Conservation (phyloP, 352 stramenopile species). For the Phytophthora pini region DNA sequence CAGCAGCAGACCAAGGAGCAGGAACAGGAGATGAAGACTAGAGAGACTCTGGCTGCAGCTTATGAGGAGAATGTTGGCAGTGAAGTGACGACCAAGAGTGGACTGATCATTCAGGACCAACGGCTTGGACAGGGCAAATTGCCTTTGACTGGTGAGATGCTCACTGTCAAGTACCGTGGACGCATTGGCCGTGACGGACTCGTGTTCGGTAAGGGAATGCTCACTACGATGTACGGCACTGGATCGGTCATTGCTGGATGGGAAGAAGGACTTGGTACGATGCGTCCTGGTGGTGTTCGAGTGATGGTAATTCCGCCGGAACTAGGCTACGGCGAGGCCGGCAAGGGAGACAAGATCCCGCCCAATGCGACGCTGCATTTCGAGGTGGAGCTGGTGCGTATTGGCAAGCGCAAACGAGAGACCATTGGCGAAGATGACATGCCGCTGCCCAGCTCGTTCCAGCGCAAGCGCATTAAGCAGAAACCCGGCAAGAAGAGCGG, state of each 20-base stretch:
- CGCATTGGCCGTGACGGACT: constrained; percentile 64
- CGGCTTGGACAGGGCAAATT: constrained; percentile 62
- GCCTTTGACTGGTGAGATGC: constrained; percentile 61
- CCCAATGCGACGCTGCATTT: constrained; percentile 81
- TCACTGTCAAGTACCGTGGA: constrained; percentile 78
- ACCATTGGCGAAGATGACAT: constrained; percentile 64
- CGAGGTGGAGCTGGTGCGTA: constrained; percentile 80
- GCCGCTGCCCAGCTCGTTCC: constrained; percentile 73
- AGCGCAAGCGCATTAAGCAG: constrained; percentile 69
- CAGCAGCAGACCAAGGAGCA: constrained; percentile 39
- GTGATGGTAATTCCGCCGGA: constrained; percentile 69
- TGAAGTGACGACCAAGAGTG: constrained; percentile 67
- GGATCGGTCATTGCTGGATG: constrained; percentile 80
- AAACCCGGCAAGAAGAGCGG: constrained; percentile 27
- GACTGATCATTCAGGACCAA: constrained; percentile 62
- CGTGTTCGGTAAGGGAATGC: constrained; percentile 83
- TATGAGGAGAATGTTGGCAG: constrained; percentile 60
- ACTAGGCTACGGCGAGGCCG: constrained; percentile 66
- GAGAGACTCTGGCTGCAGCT: constrained; percentile 53
- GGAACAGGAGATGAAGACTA: constrained; percentile 37
- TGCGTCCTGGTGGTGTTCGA: constrained; percentile 66
- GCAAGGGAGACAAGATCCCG: constrained; percentile 81
- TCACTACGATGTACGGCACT: constrained; percentile 66
- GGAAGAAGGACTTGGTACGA: constrained; percentile 83
- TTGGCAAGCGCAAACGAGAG: constrained; percentile 79